These are phyloP conservation scores for Erodium texanum DNA, from an alignment of 441 rosid species.

Conservation along the genomic window DNA sequence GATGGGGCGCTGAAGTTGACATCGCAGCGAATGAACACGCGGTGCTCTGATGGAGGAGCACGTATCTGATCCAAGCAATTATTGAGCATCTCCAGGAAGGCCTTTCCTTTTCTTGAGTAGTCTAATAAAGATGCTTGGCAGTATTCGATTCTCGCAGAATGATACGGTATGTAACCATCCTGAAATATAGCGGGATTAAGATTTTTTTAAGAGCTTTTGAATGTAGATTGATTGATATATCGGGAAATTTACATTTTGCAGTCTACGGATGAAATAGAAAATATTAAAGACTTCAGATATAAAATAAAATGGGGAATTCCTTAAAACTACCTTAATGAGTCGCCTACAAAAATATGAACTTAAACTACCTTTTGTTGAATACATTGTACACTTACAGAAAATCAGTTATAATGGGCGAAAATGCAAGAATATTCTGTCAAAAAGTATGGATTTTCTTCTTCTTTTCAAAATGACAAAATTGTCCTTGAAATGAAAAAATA, in stretches of 20 bases:
- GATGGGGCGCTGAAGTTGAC: slow-evolving; percentile 68
- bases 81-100: slow-evolving; percentile 82
- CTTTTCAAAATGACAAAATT: no score
- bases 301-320: neutral
- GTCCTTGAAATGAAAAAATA: no score
- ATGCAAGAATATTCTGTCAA: no score
- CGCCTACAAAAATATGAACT: no score
- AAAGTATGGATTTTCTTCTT: no score
- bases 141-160: slow-evolving; percentile 82
- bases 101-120: slow-evolving; percentile 61
- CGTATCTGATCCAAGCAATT: slow-evolving; percentile 85
- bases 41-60: slow-evolving; percentile 53
- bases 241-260: neutral
- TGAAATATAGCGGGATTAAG: slow-evolving; percentile 16
- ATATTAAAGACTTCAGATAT: neutral
- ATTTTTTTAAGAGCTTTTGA: neutral
- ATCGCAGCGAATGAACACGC: slow-evolving; percentile 87
- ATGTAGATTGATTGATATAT: no score
- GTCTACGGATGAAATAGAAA: neutral
- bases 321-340: no score
- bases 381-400: no score
- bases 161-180: slow-evolving; percentile 98
- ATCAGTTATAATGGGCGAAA: no score
- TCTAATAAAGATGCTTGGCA: slow-evolving; percentile 71
- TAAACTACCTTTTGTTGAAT: no score